Conservation (phyloP, 192 early-diverging fungal species). For the Backusella parvicylindrica region DNA sequence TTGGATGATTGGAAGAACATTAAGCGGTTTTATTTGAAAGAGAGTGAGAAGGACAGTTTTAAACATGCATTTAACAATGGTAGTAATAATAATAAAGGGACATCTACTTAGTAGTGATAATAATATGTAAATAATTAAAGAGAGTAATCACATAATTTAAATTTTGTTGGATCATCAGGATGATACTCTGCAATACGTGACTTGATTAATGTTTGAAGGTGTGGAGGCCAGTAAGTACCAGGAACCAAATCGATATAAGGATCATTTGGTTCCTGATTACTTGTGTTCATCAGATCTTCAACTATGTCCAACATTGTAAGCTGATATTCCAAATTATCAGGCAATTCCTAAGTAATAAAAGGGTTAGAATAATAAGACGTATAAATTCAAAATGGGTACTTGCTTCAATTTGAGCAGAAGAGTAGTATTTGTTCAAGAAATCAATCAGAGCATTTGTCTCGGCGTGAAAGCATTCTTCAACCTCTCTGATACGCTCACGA, state of each 20-base stretch:
- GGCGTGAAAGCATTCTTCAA: neutral
- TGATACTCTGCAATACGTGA: conserved; percentile 47
- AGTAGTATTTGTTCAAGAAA: conserved; percentile 32
- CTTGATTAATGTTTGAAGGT: conserved; percentile 49
- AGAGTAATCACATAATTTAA: conserved; percentile 23
- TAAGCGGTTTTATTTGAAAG: neutral
- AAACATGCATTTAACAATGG: neutral
- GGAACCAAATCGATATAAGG: conserved; percentile 41
- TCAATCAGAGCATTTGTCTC: conserved; percentile 13
- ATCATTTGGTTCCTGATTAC: conserved; percentile 32
- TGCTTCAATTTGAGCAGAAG: conserved; percentile 23
- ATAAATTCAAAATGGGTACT: neutral
- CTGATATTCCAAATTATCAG: neutral
- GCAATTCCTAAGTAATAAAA: neutral
- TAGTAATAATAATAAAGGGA: neutral
- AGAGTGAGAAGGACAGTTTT: neutral
- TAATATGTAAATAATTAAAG: neutral
- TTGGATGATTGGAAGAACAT: neutral
- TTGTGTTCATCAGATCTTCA: conserved; percentile 53
- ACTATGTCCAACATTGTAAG: neutral
- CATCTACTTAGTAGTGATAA: neutral
- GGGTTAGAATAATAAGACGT: neutral
- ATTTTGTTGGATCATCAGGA: conserved; percentile 39
- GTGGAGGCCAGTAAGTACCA: conserved; percentile 49
- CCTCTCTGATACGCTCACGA: neutral